Conservation (phyloP, 768 basidiomycete species). For the Daedalea quercina region DNA sequence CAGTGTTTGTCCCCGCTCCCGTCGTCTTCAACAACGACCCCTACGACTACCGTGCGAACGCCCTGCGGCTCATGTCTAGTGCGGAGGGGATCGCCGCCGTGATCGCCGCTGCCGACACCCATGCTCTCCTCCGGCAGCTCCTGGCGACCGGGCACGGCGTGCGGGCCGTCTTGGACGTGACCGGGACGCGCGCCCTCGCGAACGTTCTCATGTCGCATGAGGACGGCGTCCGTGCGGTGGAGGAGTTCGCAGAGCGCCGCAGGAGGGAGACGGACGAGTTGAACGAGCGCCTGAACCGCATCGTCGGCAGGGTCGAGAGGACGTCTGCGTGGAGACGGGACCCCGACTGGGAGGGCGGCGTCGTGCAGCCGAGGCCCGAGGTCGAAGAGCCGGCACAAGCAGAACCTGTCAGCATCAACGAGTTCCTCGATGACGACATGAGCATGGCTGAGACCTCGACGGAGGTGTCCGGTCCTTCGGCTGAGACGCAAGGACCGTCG, state of each 20-base stretch:
- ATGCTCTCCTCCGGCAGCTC: not conserved
- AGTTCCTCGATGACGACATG: not conserved
- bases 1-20: too few species aligned
- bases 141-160: not conserved
- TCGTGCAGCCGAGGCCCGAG: not conserved
- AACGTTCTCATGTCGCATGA: not conserved
- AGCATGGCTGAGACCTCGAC: not conserved
- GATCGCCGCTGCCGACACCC: too few species aligned
- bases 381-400: not conserved
- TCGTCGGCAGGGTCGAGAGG: not conserved
- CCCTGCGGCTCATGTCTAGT: not conserved
- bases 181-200: not conserved
- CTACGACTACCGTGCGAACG: not conserved
- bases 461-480: not conserved
- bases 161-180: not conserved
- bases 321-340: not conserved
- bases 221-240: not conserved
- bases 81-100: too few species aligned
- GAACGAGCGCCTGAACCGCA: not conserved
- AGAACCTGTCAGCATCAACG: not conserved
- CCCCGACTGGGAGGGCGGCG: not conserved
- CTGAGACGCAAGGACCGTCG: too few species aligned
- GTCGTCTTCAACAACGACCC: too few species aligned
- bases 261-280: not conserved
- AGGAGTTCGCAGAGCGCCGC: not conserved